phyloP scores from a whole-genome alignment of 2,329 filamentous ascomycete species.

The Colletotrichum sp. region DNA sequence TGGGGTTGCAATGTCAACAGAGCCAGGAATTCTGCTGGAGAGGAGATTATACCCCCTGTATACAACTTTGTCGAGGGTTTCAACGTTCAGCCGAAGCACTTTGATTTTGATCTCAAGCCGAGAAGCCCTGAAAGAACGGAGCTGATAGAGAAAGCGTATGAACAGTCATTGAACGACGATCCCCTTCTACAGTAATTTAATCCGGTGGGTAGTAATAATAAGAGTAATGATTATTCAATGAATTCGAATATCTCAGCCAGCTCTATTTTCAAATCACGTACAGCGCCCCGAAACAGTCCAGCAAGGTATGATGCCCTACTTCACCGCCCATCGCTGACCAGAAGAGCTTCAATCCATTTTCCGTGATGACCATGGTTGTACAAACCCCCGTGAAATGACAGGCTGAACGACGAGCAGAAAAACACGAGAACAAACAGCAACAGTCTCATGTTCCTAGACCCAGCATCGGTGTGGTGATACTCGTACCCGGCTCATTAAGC shows the following conservation, averaged over 20 bases:
- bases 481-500: not conserved
- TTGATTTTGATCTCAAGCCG: constrained; percentile 6
- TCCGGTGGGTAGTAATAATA: not conserved
- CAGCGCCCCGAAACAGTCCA: not conserved
- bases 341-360: not conserved
- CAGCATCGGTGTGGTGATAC: not conserved
- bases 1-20: constrained; percentile 41
- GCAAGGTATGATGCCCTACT: not conserved
- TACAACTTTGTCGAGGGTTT: constrained; percentile 17
- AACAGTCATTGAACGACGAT: constrained; percentile 1
- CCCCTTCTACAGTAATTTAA: not conserved
- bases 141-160: constrained; percentile 5
- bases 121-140: not conserved
- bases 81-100: constrained; percentile 14
- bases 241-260: not conserved
- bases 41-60: constrained; percentile 13
- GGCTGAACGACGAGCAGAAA: not conserved
- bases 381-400: not conserved
- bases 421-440: not conserved
- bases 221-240: not conserved
- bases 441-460: not conserved
- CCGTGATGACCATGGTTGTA: not conserved
- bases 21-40: constrained; percentile 23
- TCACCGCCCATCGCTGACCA: not conserved
- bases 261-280: not conserved